Base-by-base conservation (phyloP, 202 grass and related monocot species). In the Panicum virgatum region DNA sequence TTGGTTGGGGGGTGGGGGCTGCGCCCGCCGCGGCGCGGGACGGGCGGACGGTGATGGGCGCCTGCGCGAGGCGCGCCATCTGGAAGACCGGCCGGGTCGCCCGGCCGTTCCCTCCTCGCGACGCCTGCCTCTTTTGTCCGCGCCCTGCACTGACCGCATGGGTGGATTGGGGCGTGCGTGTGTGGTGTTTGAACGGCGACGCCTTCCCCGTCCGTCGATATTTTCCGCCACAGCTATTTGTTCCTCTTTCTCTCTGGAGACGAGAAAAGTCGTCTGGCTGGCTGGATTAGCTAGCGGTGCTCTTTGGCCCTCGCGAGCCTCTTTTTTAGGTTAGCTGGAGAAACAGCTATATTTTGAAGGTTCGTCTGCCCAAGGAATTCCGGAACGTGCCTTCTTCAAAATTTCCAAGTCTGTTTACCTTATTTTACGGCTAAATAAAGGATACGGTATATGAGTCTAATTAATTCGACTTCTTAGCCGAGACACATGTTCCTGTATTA, bases 31-130 rank as follows among this genome's bases (percentile, higher is more conserved):
- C 30, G 71, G 23, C 47, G 19, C n/a, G 22, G 58, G 40, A 15
- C 56, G 75, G 57, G n/a, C 37, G 58, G 25, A 15, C 56, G 75
- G 57, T 10, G 25, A 36, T 19, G 72, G 7, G 7, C 9, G 40
- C n/a, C n/a, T 44, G n/a, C 0, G 27, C 18, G 9, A 12, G 16
- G 27, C 11, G 14, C 54, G 84, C 63, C 85, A 82, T 72, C 65
- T 78, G 78, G 72, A 77, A 69, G 66, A 12, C 57, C 59, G 57
- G 77, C n/a, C 27, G 58, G 12, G 77, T 80, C 78, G 52, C n/a
- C 39, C 32, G 32, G 36, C n/a, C 23, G 14, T 38, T 58, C 50
- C 61, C 25, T 34, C 63, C 32, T 66, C 76, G 44, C 39, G 39
- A 8, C 56, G 76, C 32, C 34, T 69, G 77, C 77, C 77, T 70